These are phyloP conservation scores for Agarophyton chilense DNA, from an alignment of 23 red algal genomes.

Conservation along the genomic window DNA sequence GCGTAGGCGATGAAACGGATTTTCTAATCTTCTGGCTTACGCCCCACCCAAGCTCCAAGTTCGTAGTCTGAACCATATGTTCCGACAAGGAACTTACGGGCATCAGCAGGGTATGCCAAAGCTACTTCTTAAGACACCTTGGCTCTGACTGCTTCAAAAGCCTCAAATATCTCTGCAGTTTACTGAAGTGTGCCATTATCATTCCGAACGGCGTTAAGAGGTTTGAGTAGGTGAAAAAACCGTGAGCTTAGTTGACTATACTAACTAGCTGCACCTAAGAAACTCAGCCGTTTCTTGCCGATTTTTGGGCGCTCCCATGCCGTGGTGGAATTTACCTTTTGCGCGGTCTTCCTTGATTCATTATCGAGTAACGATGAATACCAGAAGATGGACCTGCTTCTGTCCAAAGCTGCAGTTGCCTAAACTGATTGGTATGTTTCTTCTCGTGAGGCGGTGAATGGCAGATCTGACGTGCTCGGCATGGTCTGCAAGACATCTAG, in stretches of 20 bases:
- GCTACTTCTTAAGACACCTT: neutral
- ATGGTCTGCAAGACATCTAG: neutral
- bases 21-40: neutral
- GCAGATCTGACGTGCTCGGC: neutral
- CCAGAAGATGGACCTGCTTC: neutral
- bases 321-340: neutral
- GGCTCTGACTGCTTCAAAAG: neutral
- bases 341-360: neutral
- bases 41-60: constrained; percentile 22
- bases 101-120: constrained; percentile 6
- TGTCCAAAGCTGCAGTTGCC: neutral
- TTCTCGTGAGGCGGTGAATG: neutral
- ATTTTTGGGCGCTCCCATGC: neutral
- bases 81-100: neutral
- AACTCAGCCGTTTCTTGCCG: neutral
- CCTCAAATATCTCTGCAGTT: neutral
- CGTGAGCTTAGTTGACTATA: neutral
- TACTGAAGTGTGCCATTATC: neutral
- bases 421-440: constrained; percentile 1
- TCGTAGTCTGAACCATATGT: constrained; percentile 16
- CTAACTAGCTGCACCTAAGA: neutral
- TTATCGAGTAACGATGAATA: neutral
- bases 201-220: neutral
- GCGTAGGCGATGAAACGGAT: neutral
- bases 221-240: neutral